phyloP scores from a whole-genome alignment of 2,329 filamentous ascomycete genomes.

The Neonectria magnoliae region DNA sequence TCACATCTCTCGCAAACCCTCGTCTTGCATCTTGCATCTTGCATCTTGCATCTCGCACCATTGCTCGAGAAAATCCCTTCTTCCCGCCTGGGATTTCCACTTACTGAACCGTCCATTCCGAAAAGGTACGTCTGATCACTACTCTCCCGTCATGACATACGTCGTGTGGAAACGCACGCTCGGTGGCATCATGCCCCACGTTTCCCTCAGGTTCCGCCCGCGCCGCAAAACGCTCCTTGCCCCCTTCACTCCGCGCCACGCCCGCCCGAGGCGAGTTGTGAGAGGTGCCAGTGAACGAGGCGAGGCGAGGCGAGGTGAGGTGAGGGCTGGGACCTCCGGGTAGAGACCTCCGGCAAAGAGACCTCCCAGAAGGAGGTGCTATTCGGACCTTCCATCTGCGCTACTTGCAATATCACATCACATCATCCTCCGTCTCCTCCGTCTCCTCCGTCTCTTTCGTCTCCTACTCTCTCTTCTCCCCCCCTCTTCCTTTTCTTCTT shows the following conservation, averaged over 20 bases:
- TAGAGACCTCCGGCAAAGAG: neutral
- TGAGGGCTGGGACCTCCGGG: neutral
- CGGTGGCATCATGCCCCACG: slow-evolving; percentile 41
- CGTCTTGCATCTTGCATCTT: neutral
- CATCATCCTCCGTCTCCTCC: slow-evolving; percentile 29
- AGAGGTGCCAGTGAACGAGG: neutral
- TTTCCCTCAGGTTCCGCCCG: slow-evolving; percentile 20
- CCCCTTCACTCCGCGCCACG: slow-evolving; percentile 30
- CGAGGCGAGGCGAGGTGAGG: neutral
- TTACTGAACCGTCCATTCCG: neutral
- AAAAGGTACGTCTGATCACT: neutral
- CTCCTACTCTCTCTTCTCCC: slow-evolving; percentile 22
- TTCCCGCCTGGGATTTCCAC: neutral
- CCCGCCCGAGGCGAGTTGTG: slow-evolving; percentile 8
- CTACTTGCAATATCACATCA: slow-evolving; percentile 1
- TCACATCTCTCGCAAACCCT: neutral
- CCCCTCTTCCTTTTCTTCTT: neutral
- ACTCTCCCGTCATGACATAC: slow-evolving; percentile 27
- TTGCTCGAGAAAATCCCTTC: neutral
- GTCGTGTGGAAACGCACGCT: slow-evolving; percentile 29
- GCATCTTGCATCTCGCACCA: neutral
- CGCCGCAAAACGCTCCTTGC: slow-evolving; percentile 24
- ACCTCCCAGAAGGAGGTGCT: slow-evolving; percentile 5
- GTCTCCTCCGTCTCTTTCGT: slow-evolving; percentile 9
- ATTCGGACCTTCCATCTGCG: slow-evolving; percentile 1